Evolutionary conservation across 2,329 filamentous ascomycete genomes (phyloP), one percentile per base, ranked within the genome.

Genomic region (Ilyonectria robusta): DNA sequence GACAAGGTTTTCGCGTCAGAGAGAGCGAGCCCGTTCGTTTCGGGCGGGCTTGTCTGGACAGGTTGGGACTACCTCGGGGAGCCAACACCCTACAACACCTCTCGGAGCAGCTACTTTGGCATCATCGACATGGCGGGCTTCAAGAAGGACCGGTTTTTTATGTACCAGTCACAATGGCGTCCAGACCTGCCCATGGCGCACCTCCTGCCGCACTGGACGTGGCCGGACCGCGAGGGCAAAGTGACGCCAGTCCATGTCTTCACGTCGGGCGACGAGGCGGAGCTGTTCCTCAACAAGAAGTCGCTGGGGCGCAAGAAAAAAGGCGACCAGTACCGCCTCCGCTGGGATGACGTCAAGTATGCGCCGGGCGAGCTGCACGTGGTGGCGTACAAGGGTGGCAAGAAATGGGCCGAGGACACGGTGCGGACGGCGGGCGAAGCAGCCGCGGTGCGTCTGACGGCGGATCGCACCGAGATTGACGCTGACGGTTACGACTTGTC

Each of bases 101-200:
- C 84, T 4, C 83, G 85, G 11, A 86, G 84, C 73, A 85, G 84
- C 2, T 89, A 88, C 73, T 88, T 84, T 54, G 87, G 87, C 10
- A 87, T 89, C 64, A 81, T 89, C 33, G 87, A 89, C 62, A 78
- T 89, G 7, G 86, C 87, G 0, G 87, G 87, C 0, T 89, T 89
- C 77, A 81, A 80, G 62, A 89, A 89, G 75, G 86, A 89, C 65
- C 80, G 87, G 1, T 89, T 84, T 74, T 88, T 82, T 68, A 71
- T 88, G 6, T 89, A 89, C 67, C 87, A 88, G 70, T 75, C 86
- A 0, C 82, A 85, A 9, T 89, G 87, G 87, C 78, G 83, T 3
- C 79, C 86, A 0, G 82, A 85, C 17, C 60, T 86, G 0, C 76
- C 70, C 2, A 82, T 84, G 76, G 86, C 85, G 6, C 86, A 88